These are phyloP conservation scores for Penicillium chermesinum DNA, from an alignment of 495 filamentous ascomycete genomes.

Conservation along the genomic window DNA sequence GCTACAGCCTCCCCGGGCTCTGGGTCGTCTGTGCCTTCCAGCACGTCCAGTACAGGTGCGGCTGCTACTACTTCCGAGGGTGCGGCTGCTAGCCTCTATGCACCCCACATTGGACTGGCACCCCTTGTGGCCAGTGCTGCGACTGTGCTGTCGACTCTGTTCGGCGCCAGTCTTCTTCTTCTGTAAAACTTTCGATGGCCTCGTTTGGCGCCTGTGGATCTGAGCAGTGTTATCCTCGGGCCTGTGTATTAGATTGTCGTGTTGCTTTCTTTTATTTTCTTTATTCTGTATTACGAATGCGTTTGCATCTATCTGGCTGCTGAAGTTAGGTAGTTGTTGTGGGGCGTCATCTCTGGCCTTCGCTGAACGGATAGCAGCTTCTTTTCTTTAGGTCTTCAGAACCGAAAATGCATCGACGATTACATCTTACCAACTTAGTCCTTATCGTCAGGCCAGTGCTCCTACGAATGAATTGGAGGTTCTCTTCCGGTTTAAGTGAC, in stretches of 20 bases:
- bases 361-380: not conserved
- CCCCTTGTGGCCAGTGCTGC: slow-evolving; percentile 51
- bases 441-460: no score
- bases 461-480: no score
- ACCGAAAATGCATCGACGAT: no score
- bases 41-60: slow-evolving; percentile 4
- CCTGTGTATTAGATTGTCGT: slow-evolving; percentile 10
- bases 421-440: no score
- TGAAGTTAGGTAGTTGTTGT: not conserved
- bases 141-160: slow-evolving; percentile 54
- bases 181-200: slow-evolving; percentile 22
- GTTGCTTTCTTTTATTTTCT: not conserved
- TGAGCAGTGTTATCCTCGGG: slow-evolving; percentile 10
- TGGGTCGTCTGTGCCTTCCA: slow-evolving; percentile 37
- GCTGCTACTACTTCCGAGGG: slow-evolving; percentile 33
- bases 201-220: not conserved
- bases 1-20: slow-evolving; percentile 60
- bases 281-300: slow-evolving; percentile 14
- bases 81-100: slow-evolving; percentile 42
- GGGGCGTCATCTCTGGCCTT: not conserved
- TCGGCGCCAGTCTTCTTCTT: slow-evolving; percentile 55
- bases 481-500: no score
- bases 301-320: slow-evolving; percentile 4
- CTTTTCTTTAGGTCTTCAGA: no score
- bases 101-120: slow-evolving; percentile 45